These are phyloP conservation scores for Trypethelium eluteriae DNA, from an alignment of 495 filamentous ascomycete species.

Conservation along the genomic window DNA sequence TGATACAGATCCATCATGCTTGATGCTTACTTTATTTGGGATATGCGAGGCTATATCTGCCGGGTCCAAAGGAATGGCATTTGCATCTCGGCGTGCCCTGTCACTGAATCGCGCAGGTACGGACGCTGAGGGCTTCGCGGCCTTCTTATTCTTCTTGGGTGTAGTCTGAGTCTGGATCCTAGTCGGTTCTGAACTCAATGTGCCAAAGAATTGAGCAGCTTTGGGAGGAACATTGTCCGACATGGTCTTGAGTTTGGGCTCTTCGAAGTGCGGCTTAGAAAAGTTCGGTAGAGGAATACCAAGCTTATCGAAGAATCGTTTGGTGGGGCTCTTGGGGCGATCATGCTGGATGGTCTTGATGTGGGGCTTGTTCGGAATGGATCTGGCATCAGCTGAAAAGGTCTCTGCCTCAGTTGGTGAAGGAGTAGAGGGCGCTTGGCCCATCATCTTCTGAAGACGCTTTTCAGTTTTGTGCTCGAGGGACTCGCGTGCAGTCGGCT, in stretches of 20 bases:
- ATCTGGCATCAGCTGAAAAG: constrained; percentile 13
- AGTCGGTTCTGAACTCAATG: not conserved
- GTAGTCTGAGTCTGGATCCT: not conserved
- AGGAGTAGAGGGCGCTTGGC: constrained; percentile 20
- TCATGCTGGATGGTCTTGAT: not conserved
- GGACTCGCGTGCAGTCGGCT: constrained; percentile 24
- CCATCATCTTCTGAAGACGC: constrained; percentile 26
- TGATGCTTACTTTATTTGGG: not conserved
- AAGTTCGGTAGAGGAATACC: constrained; percentile 21
- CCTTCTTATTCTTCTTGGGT: constrained; percentile 4
- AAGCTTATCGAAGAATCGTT: constrained; percentile 31
- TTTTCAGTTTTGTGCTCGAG: constrained; percentile 29
- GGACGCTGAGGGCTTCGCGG: constrained; percentile 8
- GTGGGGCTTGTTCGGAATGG: constrained; percentile 6
- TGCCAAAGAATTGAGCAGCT: constrained; percentile 26
- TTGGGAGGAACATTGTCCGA: constrained; percentile 22
- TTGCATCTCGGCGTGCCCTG: not conserved
- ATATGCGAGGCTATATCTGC: constrained; percentile 5
- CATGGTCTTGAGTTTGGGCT: constrained; percentile 12
- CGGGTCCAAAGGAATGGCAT: not conserved
- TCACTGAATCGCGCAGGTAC: constrained; percentile 15
- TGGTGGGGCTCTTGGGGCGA: constrained; percentile 32
- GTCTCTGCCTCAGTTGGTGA: constrained; percentile 13
- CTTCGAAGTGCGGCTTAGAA: constrained; percentile 11
- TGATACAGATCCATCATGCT: not conserved